Evolutionary conservation across 805 yeast genomes (phyloP), one percentile per base, ranked within the genome.

Genomic region (Suhomyces prunicola): DNA sequence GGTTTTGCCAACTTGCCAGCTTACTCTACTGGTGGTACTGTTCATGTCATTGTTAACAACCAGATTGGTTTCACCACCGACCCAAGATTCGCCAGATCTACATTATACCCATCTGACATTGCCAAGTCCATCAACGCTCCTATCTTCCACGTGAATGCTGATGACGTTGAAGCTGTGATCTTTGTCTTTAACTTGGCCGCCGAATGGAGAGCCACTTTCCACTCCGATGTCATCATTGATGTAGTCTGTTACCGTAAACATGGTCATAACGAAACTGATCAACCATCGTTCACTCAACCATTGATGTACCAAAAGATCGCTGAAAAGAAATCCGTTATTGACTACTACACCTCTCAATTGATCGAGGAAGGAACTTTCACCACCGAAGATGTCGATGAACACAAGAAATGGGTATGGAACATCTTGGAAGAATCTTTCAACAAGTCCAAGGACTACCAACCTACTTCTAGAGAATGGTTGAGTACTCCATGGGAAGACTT

Each of bases 61-160:
- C 99, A 94, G 83, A 93, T 94, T 72, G 99, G 99, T 74, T 94
- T 94, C 84, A 94, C 99, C 60, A 94, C 99, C 50, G 98, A 94
- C 72, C 99, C 99, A 61, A 84, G 97, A 78, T 87, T 87, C 65
- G 91, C 97, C 36, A 88, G 99, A 80, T 93, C 98, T 24, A 94
- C 99, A 47, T 93, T 96, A 66, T 94, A 94, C 74, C 97, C 99
- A 65, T 88, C 97, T 23, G 99, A 94, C 79, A 83, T 94, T 69
- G 98, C 97, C 64, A 94, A 94, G 79, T 80, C 97, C 35, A 88
- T 90, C 73, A 92, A 93, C 70, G 97, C 98, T 23, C 99, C 99
- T 57, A 91, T 94, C 65, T 94, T 94, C 96, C 99, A 94, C 75
- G 98, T 94, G 49, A 94, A 94, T 68, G 97, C 98, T 23, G 98